These are phyloP conservation scores for Trypanosoma caninum DNA, from an alignment of 208 protist species.

Conservation along the genomic window DNA sequence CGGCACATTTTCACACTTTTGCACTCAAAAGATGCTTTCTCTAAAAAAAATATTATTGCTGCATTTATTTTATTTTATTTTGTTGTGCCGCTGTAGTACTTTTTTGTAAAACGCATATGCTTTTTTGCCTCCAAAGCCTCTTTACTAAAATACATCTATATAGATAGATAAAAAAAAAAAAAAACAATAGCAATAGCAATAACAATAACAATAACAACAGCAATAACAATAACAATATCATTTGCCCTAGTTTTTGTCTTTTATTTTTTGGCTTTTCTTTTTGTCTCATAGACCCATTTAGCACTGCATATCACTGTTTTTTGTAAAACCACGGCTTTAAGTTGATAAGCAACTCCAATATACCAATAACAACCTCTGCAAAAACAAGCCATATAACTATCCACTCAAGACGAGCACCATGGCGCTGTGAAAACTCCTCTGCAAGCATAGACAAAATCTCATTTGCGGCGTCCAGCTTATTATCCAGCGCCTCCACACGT, in stretches of 20 bases:
- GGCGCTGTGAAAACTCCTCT: slow-evolving; percentile 73
- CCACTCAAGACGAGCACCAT: slow-evolving; percentile 73
- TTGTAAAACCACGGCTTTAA: slow-evolving; percentile 45
- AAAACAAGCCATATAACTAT: slow-evolving; percentile 85
- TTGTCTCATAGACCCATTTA: neutral
- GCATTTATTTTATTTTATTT: too few relatives aligned
- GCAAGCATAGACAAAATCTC: slow-evolving; percentile 78
- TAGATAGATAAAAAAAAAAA: too few relatives aligned
- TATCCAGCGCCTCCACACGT: slow-evolving; percentile 67
- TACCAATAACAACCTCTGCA: slow-evolving; percentile 77
- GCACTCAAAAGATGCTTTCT: too few relatives aligned
- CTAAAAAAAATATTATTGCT: too few relatives aligned
- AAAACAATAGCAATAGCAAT: too few relatives aligned
- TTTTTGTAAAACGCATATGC: too few relatives aligned
- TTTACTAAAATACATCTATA: too few relatives aligned
- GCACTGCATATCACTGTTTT: neutral
- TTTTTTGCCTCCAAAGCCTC: too few relatives aligned
- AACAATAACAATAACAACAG: too few relatives aligned
- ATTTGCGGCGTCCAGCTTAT: slow-evolving; percentile 72
- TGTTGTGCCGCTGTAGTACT: too few relatives aligned
- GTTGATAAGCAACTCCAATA: slow-evolving; percentile 61
- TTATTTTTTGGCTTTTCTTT: neutral
- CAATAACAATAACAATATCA: too few relatives aligned
- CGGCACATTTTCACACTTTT: neutral
- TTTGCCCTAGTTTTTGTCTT: neutral